phyloP scores from a whole-genome alignment of 2,329 filamentous ascomycete species.

The Boeremia exigua region DNA sequence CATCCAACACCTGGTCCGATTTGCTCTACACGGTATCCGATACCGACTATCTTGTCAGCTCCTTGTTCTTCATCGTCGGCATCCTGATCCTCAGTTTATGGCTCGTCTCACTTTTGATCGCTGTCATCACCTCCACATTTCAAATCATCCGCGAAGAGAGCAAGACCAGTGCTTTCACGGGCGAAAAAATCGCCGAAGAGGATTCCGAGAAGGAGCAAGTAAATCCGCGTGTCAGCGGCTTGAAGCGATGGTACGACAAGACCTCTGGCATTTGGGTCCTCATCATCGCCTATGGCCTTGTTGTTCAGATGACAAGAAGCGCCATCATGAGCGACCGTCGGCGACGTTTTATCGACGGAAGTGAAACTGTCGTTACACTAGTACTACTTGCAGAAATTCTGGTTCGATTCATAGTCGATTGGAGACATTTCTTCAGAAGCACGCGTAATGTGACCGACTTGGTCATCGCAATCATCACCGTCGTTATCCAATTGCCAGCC shows the following conservation, averaged over 20 bases:
- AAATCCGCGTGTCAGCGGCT: conserved; percentile 52
- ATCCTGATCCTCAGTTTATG: conserved; percentile 95
- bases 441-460: conserved; percentile 82
- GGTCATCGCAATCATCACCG: conserved; percentile 78
- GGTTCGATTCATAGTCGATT: conserved; percentile 77
- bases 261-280: conserved; percentile 79
- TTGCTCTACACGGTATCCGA: conserved; percentile 92
- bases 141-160: conserved; percentile 98
- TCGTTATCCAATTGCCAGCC: conserved; percentile 81
- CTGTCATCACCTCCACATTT: conserved; percentile 97
- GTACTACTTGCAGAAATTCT: conserved; percentile 82
- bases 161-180: conserved; percentile 89
- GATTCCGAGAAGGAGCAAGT: conserved; percentile 34
- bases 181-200: conserved; percentile 63
- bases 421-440: conserved; percentile 77
- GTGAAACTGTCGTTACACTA: conserved; percentile 78
- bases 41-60: conserved; percentile 86
- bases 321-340: conserved; percentile 72
- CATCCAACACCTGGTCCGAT: conserved; percentile 94
- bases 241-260: conserved; percentile 78
- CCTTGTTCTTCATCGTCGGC: conserved; percentile 73
- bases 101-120: conserved; percentile 93
- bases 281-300: conserved; percentile 79
- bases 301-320: conserved; percentile 79
- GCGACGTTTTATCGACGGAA: conserved; percentile 68